Evolutionary conservation across 768 basidiomycete genomes (phyloP), one percentile per base, ranked within the genome.

Genomic region (Rhodotorula sphaerocarpa): DNA sequence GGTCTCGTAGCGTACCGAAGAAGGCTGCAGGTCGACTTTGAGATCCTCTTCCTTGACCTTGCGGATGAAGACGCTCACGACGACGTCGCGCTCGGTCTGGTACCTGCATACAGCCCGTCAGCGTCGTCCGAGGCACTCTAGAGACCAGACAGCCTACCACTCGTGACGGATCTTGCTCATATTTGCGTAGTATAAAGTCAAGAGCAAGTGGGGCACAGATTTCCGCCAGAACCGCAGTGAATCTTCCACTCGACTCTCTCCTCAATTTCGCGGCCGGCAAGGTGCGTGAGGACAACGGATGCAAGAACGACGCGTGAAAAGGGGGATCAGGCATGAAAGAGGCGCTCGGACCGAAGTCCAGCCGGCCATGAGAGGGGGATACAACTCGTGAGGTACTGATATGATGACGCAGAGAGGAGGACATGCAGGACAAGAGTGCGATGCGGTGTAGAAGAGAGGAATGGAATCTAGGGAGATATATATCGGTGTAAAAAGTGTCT

Each of bases 61-160:
- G 51, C 67, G 68, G 55, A 70, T 66, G 57, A 72, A 72, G 59
- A 72, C 61, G 56, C 52, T 58, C 18, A 72, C 65, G 48, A 71
- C 66, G 50, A 71, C 65, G 21, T 61, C 70, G 7, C 39, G 27
- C 47, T 71, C 70, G 23, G 69, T 67, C 45, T 71, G 69, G 47
- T 70, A 73, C 69, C 66, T 65, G 34, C 39, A 21, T 6, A n/a
- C 30, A 2, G 23, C 12, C 0, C 21, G 28, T n/a, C 46, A 41
- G 43, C 15, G 33, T 3, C 31, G 25, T 34, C 10, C 7, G 44
- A 50, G 23, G 25, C 1, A 25, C 3, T 3, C 7, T 16, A 21
- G 43, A 21, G 25, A 23, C 39, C 33, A 20, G 41, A 18, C n/a
- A 21, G 18, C 48, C 18, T n/a, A 68, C 66, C 66, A 68, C 63